Base-by-base conservation (phyloP, 1,284 basidiomycete species). In the Lignosus rhinocerotis region DNA sequence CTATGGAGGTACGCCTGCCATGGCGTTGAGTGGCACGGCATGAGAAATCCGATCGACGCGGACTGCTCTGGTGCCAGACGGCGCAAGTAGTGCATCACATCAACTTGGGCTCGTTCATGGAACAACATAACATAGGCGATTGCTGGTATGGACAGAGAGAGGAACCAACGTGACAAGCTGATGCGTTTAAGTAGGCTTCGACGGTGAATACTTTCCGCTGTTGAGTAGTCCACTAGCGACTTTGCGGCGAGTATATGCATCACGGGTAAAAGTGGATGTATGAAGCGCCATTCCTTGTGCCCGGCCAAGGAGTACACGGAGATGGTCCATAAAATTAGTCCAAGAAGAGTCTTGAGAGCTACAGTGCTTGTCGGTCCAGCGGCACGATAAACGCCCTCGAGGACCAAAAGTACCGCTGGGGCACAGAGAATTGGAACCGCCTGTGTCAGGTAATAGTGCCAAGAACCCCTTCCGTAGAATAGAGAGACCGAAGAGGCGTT, bases 1-100 rank as follows among this genome's bases (percentile, higher is more conserved):
- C 84, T 78, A 70, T 99, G 96, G 19, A 99, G 73, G 73, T 95
- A 91, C 5, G 94, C 88, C 68, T 94, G 91, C 80, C 94, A 96
- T 2, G 96, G 96, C 0, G 92, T 94, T n/a, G 94, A 97, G 75
- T 99, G 97, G 66, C 97, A 99, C 3, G 97, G 97, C 92, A 95
- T 96, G 17, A 98, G 75, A 61, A 94, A 88, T 1, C 92, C 94
- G 14, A 97, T 75, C 8, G 86, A 85, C 6, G 74, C 76, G 19
- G 87, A 70, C n/a, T 83, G 76, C 17, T 76, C 65, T 19, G 72
- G 58, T 1, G 85, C 80, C 31, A 88, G 75, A 25, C 72, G 69
- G 38, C 83, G 80, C 51, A 93, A 73, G 68, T 85, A 87, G 6
- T 82, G 75, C 69, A 92, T 81, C 17, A 93, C 90, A 43, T 78